phyloP scores from a whole-genome alignment of 2,329 filamentous ascomycete species.

The Aspergillus sp. region DNA sequence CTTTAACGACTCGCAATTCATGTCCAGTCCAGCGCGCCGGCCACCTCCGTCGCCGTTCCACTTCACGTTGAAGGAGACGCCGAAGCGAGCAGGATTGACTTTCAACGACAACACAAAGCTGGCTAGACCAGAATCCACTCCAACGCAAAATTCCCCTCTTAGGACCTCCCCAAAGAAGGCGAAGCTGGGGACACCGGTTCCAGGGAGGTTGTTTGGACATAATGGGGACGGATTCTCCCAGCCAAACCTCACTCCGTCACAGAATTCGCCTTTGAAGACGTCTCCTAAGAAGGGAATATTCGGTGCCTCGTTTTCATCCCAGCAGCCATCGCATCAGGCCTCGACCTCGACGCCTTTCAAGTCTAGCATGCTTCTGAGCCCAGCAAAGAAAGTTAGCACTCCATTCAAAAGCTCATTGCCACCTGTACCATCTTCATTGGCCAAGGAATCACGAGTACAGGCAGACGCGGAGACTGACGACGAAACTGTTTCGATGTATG shows the following conservation, averaged over 20 bases:
- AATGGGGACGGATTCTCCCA: constrained; percentile 11
- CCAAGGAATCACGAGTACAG: not conserved
- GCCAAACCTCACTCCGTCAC: constrained; percentile 18
- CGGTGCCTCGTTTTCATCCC: constrained; percentile 34
- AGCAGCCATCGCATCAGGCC: constrained; percentile 33
- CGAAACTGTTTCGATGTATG: not conserved
- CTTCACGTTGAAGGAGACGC: constrained; percentile 42
- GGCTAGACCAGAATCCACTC: constrained; percentile 26
- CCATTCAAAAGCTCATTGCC: constrained; percentile 37
- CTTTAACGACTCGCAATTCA: constrained; percentile 33
- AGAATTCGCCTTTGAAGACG: constrained; percentile 22
- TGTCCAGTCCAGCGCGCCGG: constrained; percentile 46
- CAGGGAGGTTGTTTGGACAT: constrained; percentile 11
- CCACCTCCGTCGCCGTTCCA: constrained; percentile 47
- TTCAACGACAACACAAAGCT: constrained; percentile 22
- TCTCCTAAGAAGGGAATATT: constrained; percentile 29
- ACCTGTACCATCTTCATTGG: constrained; percentile 14
- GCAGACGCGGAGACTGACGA: not conserved
- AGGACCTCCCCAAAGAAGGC: constrained; percentile 46
- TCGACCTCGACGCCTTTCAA: constrained; percentile 39
- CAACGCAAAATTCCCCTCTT: constrained; percentile 38
- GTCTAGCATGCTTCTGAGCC: constrained; percentile 41
- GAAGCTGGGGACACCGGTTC: constrained; percentile 18
- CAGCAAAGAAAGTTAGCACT: constrained; percentile 43
- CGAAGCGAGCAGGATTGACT: constrained; percentile 33